phyloP scores from a whole-genome alignment of 2,329 filamentous ascomycete species.

The Aotearoamyces nothofagi region DNA sequence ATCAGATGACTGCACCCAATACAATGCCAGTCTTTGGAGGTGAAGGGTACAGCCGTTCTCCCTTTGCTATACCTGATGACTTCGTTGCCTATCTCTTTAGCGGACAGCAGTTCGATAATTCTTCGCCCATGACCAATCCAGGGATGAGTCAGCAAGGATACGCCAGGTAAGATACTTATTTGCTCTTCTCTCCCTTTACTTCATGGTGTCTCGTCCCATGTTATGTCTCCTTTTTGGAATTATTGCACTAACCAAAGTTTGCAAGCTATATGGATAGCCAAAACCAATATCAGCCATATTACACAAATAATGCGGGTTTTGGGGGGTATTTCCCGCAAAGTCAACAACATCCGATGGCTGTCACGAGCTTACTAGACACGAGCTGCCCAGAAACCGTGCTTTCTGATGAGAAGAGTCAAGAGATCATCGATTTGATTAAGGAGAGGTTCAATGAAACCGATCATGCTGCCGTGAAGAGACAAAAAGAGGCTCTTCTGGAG shows the following conservation, averaged over 20 bases:
- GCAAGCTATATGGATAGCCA: conserved; percentile 36
- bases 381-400: conserved; percentile 65
- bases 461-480: conserved; percentile 55
- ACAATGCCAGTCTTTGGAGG: conserved; percentile 78
- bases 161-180: conserved; percentile 37
- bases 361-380: conserved; percentile 71
- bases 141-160: conserved; percentile 32
- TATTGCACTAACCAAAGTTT: conserved; percentile 6
- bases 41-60: conserved; percentile 72
- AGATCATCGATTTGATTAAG: conserved; percentile 69
- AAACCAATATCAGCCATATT: conserved; percentile 34
- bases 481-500: conserved; percentile 63
- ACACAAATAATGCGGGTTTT: conserved; percentile 29
- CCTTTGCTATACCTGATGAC: conserved; percentile 75
- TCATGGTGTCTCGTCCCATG: too few relatives aligned
- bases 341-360: conserved; percentile 61
- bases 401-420: conserved; percentile 75
- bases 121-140: conserved; percentile 34
- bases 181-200: too few relatives aligned
- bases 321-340: conserved; percentile 41
- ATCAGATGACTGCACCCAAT: conserved; percentile 46
- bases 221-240: neutral
- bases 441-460: conserved; percentile 70
- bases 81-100: conserved; percentile 79
- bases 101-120: conserved; percentile 38